Base-by-base conservation (phyloP, 2,329 filamentous ascomycete genomes). In the Microsporum ferrugineum region DNA sequence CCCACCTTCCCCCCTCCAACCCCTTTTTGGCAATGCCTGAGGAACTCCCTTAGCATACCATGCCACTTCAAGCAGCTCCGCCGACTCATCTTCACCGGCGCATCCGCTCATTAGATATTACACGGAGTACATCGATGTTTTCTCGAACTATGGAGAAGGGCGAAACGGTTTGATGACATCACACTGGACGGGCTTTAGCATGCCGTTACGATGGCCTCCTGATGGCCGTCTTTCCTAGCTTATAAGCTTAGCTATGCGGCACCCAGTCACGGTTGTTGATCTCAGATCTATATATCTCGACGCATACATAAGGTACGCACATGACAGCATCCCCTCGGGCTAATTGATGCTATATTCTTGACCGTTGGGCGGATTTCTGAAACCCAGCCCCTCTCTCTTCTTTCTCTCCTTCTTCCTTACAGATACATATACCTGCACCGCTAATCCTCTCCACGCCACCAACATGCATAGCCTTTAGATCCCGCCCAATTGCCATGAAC, bases 401-500 rank as follows among this genome's bases (percentile, higher is more conserved):
- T 36, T 36, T 6, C 39, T n/a, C 4, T n/a, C 17, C 39, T 43
- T n/a, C 12, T 43, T n/a, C 14, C 39, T 33, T 34, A 14, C 47
- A 31, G 27, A 29, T 53, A 29, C 47, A 31, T 7, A 33, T 10
- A 33, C 47, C 47, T 34, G 47, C 47, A 34, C 47, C 27, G 47
- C 8, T 53, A 53, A 53, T 53, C 47, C 45, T 34, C 47, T 53
- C 47, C 47, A 53, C 47, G 47, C 47, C 47, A 53, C 47, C 29
- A 6, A 53, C 47, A 53, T 53, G 47, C 47, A 53, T 53, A 53
- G 47, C 47, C 47, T 53, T 53, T 53, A 31, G 47, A 53, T 53
- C 47, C 29, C 29, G 47, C 47, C 47, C n/a, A 53, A 33, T 53
- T 17, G 14, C 47, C 47, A 53, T 53, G 43, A 53, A 53, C 47